Evolutionary conservation across 192 early-diverging fungal species (phyloP), one percentile per base, ranked within the genome.

Genomic region (Paraglomus brasilianum): DNA sequence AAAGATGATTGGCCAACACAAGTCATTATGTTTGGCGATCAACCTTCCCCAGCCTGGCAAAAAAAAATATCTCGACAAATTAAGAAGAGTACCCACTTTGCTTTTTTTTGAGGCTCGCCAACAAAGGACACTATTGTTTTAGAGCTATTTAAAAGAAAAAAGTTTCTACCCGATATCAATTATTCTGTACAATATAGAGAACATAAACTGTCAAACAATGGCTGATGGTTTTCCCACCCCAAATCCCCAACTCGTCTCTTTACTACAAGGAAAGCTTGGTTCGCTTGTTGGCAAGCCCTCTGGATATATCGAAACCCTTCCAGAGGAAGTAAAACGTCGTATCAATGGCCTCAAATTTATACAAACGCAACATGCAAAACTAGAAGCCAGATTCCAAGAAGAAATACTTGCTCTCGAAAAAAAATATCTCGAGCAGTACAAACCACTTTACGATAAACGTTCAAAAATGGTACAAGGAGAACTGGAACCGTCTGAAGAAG

Each of bases 321-420:
- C 91, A 45, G 72, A 85, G 50, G 82, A 85, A 6, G 93, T 97
- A 66, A 90, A 93, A 72, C 85, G 88, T 69, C 90, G 96, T 69
- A 69, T 98, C 49, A 88, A 93, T 73, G 90, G 88, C 52, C 85
- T 98, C 71, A 90, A 90, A 81, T 89, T 85, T 70, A 79, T 96
- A 69, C 95, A 96, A 86, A 81, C 87, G 68, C 86, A 96, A 83
- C 94, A 95, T 75, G 75, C 84, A 41, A 87, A 85, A 15, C 79
- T 98, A 17, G 93, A 96, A 80, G 80, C 85, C 53, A 82, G 94
- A 80, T 94, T 98, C 86, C 90, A 92, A 62, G 88, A 93, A 75
- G 96, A 99, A 83, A 88, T 99, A 69, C 78, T 93, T 39, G 93
- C 83, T 46, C 81, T 99, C 39, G 97, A 99, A 81, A 97, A 98